A percentile compares a stretch with the other conserved stretches of the same genome.
phyloP scores from a whole-genome alignment of 768 basidiomycete species.

The Cubamyces sp. region DNA sequence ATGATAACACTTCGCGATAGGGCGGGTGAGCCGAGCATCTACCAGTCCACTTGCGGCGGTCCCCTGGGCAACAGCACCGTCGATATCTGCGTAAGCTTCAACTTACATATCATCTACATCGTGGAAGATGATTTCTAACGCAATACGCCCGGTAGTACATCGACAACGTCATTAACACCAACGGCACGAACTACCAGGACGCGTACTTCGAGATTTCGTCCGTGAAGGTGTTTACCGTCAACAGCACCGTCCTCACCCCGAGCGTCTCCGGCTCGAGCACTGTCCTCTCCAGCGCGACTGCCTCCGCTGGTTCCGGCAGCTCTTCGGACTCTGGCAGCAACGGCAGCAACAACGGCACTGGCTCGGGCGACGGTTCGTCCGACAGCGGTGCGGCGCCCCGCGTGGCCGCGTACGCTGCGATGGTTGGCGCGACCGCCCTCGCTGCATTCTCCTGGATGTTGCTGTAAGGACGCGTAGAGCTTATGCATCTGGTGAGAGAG shows the following conservation, averaged over 20 bases:
- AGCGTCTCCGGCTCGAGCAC: slow-evolving; percentile 15
- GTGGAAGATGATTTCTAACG: not conserved
- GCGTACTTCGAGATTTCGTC: slow-evolving; percentile 67
- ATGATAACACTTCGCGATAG: slow-evolving; percentile 31
- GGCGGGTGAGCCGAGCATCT: slow-evolving; percentile 52
- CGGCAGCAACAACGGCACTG: not conserved
- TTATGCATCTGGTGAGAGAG: too few species aligned
- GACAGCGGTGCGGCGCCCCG: slow-evolving; percentile 2
- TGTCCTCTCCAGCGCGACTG: slow-evolving; percentile 11
- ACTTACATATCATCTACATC: too few species aligned
- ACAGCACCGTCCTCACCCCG: slow-evolving; percentile 15
- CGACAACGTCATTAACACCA: slow-evolving; percentile 51
- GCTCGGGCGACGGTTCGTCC: not conserved
- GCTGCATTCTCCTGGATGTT: slow-evolving; percentile 13
- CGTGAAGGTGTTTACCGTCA: slow-evolving; percentile 51
- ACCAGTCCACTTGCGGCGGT: slow-evolving; percentile 46
- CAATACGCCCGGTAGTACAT: slow-evolving; percentile 38
- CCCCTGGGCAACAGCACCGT: slow-evolving; percentile 40
- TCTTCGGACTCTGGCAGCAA: not conserved
- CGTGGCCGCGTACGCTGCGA: slow-evolving; percentile 1
- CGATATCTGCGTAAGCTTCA: slow-evolving; percentile 34
- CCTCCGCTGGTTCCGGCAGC: not conserved
- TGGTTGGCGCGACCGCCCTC: slow-evolving; percentile 9
- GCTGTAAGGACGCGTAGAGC: not conserved
- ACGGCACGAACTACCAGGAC: slow-evolving; percentile 46